These are phyloP conservation scores for Chionographis japonica DNA, from an alignment of 106 monocot genomes.

Conservation along the genomic window DNA sequence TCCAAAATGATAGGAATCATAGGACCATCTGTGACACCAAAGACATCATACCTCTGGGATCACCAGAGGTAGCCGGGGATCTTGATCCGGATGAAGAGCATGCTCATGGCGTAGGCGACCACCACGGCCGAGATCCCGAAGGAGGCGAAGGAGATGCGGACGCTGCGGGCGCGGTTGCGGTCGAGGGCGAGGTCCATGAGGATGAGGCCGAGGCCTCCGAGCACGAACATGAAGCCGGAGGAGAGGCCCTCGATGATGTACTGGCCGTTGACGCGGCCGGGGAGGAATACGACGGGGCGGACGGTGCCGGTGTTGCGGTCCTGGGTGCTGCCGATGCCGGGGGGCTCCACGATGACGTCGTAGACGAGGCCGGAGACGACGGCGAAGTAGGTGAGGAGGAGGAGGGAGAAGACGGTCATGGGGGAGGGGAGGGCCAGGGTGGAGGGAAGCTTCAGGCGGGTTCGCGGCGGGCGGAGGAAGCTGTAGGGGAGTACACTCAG, in stretches of 20 bases:
- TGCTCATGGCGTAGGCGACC: conserved; percentile 68
- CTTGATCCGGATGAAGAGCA: conserved; percentile 96
- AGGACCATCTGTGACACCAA: too few species aligned
- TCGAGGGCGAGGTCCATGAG: conserved; percentile 83
- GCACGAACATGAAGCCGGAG: conserved; percentile 93
- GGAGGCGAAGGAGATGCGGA: conserved; percentile 60
- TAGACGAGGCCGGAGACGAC: conserved; percentile 91
- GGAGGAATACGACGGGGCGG: conserved; percentile 82
- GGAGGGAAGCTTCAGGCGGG: conserved; percentile 79
- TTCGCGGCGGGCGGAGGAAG: conserved; percentile 75
- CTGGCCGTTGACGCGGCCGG: conserved; percentile 87
- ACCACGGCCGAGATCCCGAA: conserved; percentile 70
- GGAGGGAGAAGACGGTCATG: conserved; percentile 60
- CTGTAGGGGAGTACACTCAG: conserved; percentile 66
- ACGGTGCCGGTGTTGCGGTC: conserved; percentile 65
- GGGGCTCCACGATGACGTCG: conserved; percentile 98
- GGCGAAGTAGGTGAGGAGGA: conserved; percentile 89
- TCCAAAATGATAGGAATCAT: too few species aligned
- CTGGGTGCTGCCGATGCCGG: conserved; percentile 87
- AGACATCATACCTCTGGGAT: background rate
- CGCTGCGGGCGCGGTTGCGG: conserved; percentile 52
- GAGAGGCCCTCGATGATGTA: conserved; percentile 98
- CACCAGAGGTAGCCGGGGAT: conserved; percentile 77
- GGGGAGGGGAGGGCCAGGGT: conserved; percentile 63
- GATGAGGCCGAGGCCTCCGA: conserved; percentile 79